Evolutionary conservation across 2,329 filamentous ascomycete species (phyloP), one percentile per base, ranked within the genome.

Genomic region (Erysiphe neolycopersici): DNA sequence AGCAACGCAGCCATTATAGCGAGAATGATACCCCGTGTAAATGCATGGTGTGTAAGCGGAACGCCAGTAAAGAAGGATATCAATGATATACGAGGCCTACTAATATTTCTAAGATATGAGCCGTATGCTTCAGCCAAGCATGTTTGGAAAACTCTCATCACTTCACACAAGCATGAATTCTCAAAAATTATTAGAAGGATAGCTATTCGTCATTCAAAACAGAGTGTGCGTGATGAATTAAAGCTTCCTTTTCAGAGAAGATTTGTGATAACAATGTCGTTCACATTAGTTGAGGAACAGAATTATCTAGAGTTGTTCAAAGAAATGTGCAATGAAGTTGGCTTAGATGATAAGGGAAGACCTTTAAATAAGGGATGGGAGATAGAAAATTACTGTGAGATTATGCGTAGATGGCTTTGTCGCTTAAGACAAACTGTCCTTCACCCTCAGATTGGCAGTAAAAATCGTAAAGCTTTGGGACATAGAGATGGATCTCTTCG

Each of bases 11-110:
- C 89, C 1, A 71, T 68, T 40, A 74, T 94, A 13, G 84, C 84
- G 32, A 72, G 75, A 36, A 63, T 78, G 22, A 77, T 98, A 47
- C 84, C 87, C 38, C 71, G 89, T 26, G 61, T 80, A 49, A 85
- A 93, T 59, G 77, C 83, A 2, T 95, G 89, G 89, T 84, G 79
- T 13, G 75, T 98, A 36, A 87, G 83, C 0, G 89, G 83, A 37
- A 98, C 89, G 0, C 89, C 89, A 0, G 68, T 95, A 33, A 78
- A 80, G 50, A 81, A 83, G 50, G 70, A 83, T 48, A 69, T 87
- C 19, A 64, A 68, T 52, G 87, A 94, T 57, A 64, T 94, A 8
- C 74, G 76, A 50, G 87, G 87, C 0, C 64, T 95, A 4, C 59
- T 95, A 0, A 64, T 79, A 0, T 95, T 98, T 51, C 66, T 95